Evolutionary conservation across 495 filamentous ascomycete genomes (phyloP).

Genomic region (Bathelium albidoporum): DNA sequence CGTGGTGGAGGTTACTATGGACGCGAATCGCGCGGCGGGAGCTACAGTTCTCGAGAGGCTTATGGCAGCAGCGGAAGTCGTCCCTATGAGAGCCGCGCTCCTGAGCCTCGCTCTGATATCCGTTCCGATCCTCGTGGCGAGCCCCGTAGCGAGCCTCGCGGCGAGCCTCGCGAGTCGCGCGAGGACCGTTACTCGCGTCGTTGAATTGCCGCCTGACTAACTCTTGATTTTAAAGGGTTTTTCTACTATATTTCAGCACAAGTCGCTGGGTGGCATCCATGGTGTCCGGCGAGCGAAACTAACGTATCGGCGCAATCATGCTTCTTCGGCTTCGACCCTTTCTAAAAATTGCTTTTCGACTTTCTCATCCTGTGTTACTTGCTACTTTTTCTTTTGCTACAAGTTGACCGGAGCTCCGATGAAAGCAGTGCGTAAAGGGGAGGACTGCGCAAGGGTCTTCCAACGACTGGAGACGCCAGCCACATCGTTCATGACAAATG

Average conservation of each 20-base stretch:
- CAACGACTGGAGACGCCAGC: neutral
- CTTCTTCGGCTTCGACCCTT: neutral
- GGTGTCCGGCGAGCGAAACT: neutral
- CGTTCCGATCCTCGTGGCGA: constrained; percentile 11
- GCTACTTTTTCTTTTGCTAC: neutral
- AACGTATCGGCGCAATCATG: neutral
- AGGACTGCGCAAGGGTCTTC: neutral
- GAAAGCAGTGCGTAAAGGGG: neutral
- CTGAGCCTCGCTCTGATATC: constrained; percentile 11
- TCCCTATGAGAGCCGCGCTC: constrained; percentile 16
- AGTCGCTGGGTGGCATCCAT: no score
- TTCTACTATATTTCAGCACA: no score
- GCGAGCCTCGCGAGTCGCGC: neutral
- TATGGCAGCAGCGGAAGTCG: constrained; percentile 24
- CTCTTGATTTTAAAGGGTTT: neutral
- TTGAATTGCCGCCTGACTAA: neutral
- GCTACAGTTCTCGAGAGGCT: constrained; percentile 13
- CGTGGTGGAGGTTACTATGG: constrained; percentile 37
- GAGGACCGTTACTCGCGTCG: constrained; percentile 7
- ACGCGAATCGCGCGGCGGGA: constrained; percentile 19
- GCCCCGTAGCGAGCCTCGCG: neutral
- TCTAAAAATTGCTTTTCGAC: neutral
- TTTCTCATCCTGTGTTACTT: constrained; percentile 1
- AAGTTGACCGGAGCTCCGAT: neutral
- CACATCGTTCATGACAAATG: neutral